Conservation (phyloP, 176 grass and related monocot genomes). For the Oryza punctata region DNA sequence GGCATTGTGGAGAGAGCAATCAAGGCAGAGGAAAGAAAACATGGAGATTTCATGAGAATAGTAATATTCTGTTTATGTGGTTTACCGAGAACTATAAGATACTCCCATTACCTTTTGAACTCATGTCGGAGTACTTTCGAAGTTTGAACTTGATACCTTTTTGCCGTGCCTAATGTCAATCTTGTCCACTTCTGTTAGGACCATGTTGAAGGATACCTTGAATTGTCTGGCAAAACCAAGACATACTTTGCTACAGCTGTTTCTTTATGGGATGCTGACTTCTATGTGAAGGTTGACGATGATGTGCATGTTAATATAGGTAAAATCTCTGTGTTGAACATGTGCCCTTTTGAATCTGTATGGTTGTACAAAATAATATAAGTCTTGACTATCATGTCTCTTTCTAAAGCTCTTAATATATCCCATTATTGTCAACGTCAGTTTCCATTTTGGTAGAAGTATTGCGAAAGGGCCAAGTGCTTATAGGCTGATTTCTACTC, state of each 20-base stretch:
- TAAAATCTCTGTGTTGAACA: conserved; percentile 35
- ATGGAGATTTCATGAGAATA: conserved; percentile 84
- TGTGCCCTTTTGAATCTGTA: conserved; percentile 10
- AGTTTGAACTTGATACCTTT: not conserved
- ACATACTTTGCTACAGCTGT: conserved; percentile 87
- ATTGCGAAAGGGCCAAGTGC: not conserved
- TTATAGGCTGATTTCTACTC: not conserved
- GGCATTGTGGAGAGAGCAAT: conserved; percentile 84
- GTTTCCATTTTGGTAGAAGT: not conserved
- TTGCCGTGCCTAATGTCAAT: conserved; percentile 14
- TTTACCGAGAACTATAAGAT: conserved; percentile 4
- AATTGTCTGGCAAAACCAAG: conserved; percentile 89
- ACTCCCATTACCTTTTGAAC: not conserved
- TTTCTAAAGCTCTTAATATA: not conserved
- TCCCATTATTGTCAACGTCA: not conserved
- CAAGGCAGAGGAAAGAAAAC: conserved; percentile 83
- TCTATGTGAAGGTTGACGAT: conserved; percentile 91
- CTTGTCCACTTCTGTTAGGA: conserved; percentile 55
- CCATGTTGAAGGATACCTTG: conserved; percentile 94
- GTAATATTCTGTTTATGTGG: conserved; percentile 43
- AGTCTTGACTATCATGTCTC: not conserved
- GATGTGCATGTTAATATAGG: conserved; percentile 99
- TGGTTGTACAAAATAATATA: not conserved
- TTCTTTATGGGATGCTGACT: conserved; percentile 89
- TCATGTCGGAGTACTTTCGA: not conserved